phyloP scores from a whole-genome alignment of 2,329 filamentous ascomycete genomes.

The Lachnum nothofagi region DNA sequence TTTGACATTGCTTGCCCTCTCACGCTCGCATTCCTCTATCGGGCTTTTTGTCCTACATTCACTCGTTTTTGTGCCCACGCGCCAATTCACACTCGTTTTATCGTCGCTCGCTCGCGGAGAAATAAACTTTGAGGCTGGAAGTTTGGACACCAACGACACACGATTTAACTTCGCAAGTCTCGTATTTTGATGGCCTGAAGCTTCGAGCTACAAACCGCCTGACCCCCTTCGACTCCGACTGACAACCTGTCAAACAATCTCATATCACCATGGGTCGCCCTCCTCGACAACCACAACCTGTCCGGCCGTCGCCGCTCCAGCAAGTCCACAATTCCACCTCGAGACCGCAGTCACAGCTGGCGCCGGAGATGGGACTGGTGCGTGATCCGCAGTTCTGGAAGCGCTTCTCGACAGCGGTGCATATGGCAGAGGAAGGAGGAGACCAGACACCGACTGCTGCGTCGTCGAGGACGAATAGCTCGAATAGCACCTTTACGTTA shows the following conservation, averaged over 20 bases:
- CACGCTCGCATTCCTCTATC: background rate
- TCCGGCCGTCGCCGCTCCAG: conserved; percentile 30
- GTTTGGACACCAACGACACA: background rate
- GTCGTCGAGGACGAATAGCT: conserved; percentile 8
- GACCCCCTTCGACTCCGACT: background rate
- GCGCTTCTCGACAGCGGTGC: conserved; percentile 31
- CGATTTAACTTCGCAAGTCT: too few species aligned
- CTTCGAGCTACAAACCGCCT: background rate
- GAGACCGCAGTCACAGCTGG: conserved; percentile 20
- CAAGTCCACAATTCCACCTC: conserved; percentile 30
- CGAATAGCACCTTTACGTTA: conserved; percentile 13
- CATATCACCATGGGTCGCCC: conserved; percentile 19
- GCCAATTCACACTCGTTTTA: background rate
- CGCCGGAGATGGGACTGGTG: conserved; percentile 23
- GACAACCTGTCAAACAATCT: background rate
- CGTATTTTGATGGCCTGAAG: too few species aligned
- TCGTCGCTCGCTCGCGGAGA: too few species aligned
- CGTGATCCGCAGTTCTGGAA: conserved; percentile 34
- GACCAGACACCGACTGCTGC: conserved; percentile 10
- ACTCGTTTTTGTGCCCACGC: background rate
- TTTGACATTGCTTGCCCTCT: background rate
- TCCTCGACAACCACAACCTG: conserved; percentile 17
- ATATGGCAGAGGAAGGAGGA: conserved; percentile 22
- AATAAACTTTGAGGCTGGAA: too few species aligned
- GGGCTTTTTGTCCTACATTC: background rate